Base-by-base conservation (phyloP, 1,139 yeast species). In the Blastobotrys illinoisensis region DNA sequence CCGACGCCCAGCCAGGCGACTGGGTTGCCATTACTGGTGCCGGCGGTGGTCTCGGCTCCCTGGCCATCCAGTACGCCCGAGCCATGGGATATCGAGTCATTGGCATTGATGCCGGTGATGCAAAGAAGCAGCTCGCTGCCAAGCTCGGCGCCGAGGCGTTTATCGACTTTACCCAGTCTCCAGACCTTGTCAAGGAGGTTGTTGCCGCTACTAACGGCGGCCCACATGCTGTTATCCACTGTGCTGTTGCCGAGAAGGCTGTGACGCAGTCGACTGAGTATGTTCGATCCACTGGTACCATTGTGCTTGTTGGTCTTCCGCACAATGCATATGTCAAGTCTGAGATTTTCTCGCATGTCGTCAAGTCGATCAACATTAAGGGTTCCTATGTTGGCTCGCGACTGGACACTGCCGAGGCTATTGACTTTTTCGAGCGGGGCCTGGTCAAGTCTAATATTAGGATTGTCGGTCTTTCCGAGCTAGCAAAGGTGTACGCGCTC, bases 11-110 rank as follows among this genome's bases (percentile, higher is more conserved):
- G 53, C 82, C 91, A 52, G 95, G 93, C 67, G 81, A 86, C 66
- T 85, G 89, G 88, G 88, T 86, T 57, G 85, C 86, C 62, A 76
- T 86, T 64, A 81, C 88, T 59, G 95, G 95, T 73, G 91, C 91
- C 55, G 89, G 84, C 67, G 91, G 95, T 72, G 95, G 95, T 65
- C 79, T 87, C 66, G 95, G 95, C 59, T 80, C 90, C 51, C 75
- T 86, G 59, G 93, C 91, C 57, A 77, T 87, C 64, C 93, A 86
- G 73, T 86, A 84, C 74, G 95, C 91, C 58, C 80, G 77, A 71
- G 91, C 90, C 58, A 83, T 87, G 88, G 95, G 95, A 63, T 79
- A 76, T 72, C 79, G 91, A 69, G 90, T 85, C 56, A 59, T 86
- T 54, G 93, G 83, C 64, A 85, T 87, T 64, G 95, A 87, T 65